These are phyloP conservation scores for Earliella scabrosa DNA, from an alignment of 1,284 basidiomycete species.

Conservation along the genomic window DNA sequence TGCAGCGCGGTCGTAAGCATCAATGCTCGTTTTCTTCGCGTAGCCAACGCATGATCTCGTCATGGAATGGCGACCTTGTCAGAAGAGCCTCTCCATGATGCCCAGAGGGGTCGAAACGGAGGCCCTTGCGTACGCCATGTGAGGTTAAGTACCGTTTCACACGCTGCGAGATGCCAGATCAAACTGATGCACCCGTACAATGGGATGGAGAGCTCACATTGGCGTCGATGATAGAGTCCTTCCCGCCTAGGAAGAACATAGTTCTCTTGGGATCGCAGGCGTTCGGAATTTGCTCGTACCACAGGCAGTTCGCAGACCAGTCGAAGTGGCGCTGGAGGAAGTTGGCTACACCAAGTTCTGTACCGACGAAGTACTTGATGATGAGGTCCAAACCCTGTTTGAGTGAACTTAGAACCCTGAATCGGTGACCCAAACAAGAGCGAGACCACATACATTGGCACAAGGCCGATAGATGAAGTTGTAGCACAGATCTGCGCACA, in stretches of 20 bases:
- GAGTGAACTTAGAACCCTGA: too few species aligned
- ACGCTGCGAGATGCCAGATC: constrained; percentile 46
- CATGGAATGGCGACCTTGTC: constrained; percentile 55
- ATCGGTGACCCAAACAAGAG: too few species aligned
- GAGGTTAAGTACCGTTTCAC: constrained; percentile 75
- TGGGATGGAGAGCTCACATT: constrained; percentile 45
- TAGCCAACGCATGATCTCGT: constrained; percentile 71
- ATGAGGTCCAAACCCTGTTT: constrained; percentile 76
- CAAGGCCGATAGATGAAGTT: constrained; percentile 82
- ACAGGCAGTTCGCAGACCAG: constrained; percentile 89
- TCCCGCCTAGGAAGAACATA: constrained; percentile 78
- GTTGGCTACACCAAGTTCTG: constrained; percentile 86
- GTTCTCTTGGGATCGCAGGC: constrained; percentile 63
- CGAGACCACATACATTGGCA: constrained; percentile 50
- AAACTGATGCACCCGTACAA: neutral
- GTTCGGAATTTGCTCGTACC: constrained; percentile 87
- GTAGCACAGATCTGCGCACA: constrained; percentile 75
- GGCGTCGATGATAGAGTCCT: constrained; percentile 80
- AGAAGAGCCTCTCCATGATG: constrained; percentile 77
- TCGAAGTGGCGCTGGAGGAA: constrained; percentile 84
- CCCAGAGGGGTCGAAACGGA: constrained; percentile 72
- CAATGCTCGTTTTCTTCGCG: constrained; percentile 25
- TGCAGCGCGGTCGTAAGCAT: neutral
- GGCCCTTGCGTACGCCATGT: constrained; percentile 73
- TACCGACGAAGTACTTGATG: constrained; percentile 85